Base-by-base conservation (phyloP, 148 eudicot species). In the Vaccinium vitisidaea region DNA sequence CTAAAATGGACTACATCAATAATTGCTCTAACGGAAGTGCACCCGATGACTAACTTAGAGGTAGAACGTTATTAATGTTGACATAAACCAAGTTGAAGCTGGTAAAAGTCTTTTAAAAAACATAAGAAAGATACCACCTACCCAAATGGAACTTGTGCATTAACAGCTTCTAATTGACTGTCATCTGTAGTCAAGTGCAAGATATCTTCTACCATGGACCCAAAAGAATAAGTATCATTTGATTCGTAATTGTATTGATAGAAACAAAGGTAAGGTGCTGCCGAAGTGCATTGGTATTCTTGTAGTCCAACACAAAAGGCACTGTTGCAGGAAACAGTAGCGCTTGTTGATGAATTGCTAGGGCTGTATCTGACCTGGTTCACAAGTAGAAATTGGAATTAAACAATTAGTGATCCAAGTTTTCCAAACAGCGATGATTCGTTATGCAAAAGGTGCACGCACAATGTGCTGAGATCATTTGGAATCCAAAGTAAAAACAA, bases 61-160 rank as follows among this genome's bases (percentile, higher is more conserved):
- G 25, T 1, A 19, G 74, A 67, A 69, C 5, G 36, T 9, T 27
- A 69, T 69, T 69, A 11, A 27, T 69, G 36, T 69, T 69, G 74
- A 25, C 39, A 69, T 27, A 23, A 69, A 69, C 74, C 39, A 69
- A 23, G 74, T 69, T 23, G 36, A 69, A 27, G 74, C 74, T 27
- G 16, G 36, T 69, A 69, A 9, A 85, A 76, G 43, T 16, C n/a
- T 81, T 32, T 50, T 18, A 79, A 27, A 13, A 39, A 85, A 82
- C 69, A 36, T 18, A 43, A 76, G 56, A 48, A 61, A 82, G 58
- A 54, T 49, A 61, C 19, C 65, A 84, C 91, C 43, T 87, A 96
- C 98, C 99, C 99, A 25, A 96, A 86, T 80, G 93, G 86, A 81
- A 96, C 89, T 23, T 65, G 84, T 43, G 91, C 95, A 39, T 91